These are phyloP conservation scores for Protostelium mycophagum DNA, from an alignment of 78 protist species.

Conservation along the genomic window DNA sequence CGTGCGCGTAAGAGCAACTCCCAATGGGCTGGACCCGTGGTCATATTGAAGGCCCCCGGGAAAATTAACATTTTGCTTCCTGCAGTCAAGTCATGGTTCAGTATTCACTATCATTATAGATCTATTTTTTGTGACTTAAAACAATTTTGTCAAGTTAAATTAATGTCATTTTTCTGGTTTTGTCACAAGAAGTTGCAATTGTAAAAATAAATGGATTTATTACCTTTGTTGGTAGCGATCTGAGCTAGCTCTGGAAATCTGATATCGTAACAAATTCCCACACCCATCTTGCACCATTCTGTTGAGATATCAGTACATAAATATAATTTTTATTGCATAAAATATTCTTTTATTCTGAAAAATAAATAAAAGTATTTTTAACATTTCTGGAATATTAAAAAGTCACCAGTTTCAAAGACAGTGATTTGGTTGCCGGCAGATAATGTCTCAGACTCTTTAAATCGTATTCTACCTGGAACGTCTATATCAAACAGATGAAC, in stretches of 20 bases:
- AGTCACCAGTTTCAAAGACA: conserved; percentile 57
- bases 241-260: conserved; percentile 89
- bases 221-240: neutral
- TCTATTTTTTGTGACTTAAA: no score
- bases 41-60: conserved; percentile 98
- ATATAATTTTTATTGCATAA: neutral
- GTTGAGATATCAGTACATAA: neutral
- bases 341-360: no score
- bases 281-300: conserved; percentile 62
- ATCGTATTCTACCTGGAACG: conserved; percentile 83
- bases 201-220: no score
- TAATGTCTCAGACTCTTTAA: conserved; percentile 76
- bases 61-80: conserved; percentile 74
- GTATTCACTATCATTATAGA: no score
- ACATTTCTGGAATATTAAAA: no score
- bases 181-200: no score
- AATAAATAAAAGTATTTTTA: no score
- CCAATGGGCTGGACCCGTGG: conserved; percentile 98
- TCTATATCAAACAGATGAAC: conserved; percentile 94
- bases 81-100: conserved; percentile 3
- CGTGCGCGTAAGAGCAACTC: conserved; percentile 86
- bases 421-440: conserved; percentile 71
- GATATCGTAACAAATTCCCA: conserved; percentile 96
- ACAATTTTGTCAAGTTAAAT: no score
- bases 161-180: no score